Conservation (phyloP, 768 basidiomycete genomes). For the Tubosaeta brunneosetosa region DNA sequence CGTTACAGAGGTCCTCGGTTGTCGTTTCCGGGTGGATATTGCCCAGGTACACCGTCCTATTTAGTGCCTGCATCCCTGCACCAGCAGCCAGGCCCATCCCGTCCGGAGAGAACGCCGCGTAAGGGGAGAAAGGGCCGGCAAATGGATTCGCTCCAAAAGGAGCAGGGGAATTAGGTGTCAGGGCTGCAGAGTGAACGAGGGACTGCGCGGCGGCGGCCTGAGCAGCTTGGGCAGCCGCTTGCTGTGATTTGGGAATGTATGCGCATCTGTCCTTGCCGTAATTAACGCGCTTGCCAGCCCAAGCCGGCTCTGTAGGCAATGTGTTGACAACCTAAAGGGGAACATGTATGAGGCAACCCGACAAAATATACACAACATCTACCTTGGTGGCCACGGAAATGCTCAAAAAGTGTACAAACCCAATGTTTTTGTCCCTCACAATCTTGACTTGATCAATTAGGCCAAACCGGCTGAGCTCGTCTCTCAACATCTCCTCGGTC, state of each 20-base stretch:
- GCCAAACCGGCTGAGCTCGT: constrained; percentile 89
- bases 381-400: constrained; percentile 96
- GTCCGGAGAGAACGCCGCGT: constrained; percentile 48
- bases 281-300: constrained; percentile 95
- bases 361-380: constrained; percentile 18
- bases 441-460: constrained; percentile 99
- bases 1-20: constrained; percentile 93
- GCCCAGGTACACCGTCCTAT: constrained; percentile 92
- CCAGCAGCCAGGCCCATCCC: constrained; percentile 28
- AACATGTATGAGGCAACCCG: not conserved
- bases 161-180: constrained; percentile 28
- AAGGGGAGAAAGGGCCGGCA: constrained; percentile 40
- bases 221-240: constrained; percentile 80
- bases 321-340: constrained; percentile 78
- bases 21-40: constrained; percentile 97
- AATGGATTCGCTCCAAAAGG: constrained; percentile 33
- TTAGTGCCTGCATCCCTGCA: constrained; percentile 55
- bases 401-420: constrained; percentile 97
- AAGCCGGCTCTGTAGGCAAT: constrained; percentile 84
- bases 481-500: constrained; percentile 89
- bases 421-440: constrained; percentile 98
- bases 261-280: constrained; percentile 99
- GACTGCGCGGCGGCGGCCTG: constrained; percentile 83
- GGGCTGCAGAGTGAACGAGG: constrained; percentile 46
- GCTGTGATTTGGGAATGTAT: constrained; percentile 94